phyloP scores from a whole-genome alignment of 2,329 filamentous ascomycete genomes.

The Penicillium rolfsii region DNA sequence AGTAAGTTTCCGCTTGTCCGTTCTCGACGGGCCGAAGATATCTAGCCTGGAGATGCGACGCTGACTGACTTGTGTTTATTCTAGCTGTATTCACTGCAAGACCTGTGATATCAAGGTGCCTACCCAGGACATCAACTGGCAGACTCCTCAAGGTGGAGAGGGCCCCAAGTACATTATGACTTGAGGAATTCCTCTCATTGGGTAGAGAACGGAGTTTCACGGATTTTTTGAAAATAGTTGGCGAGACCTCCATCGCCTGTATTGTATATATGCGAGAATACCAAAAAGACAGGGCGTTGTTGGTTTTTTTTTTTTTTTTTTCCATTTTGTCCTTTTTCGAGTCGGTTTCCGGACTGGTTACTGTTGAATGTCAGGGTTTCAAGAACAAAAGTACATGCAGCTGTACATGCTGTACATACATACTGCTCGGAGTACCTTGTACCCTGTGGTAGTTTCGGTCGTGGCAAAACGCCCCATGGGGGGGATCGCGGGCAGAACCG shows the following conservation, averaged over 20 bases:
- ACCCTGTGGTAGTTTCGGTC: neutral
- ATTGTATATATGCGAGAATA: conserved; percentile 21
- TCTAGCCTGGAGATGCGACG: neutral
- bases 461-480: conserved; percentile 14
- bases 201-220: conserved; percentile 1
- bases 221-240: neutral
- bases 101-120: conserved; percentile 99
- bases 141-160: conserved; percentile 89
- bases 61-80: neutral
- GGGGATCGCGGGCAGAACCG: conserved; percentile 27
- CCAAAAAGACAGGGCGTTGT: conserved; percentile 16
- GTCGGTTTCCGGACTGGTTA: neutral
- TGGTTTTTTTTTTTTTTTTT: neutral
- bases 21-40: neutral
- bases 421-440: too few species aligned
- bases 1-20: conserved; percentile 64
- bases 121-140: conserved; percentile 95
- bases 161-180: conserved; percentile 69
- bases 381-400: conserved; percentile 11
- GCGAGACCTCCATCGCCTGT: conserved; percentile 9
- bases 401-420: neutral
- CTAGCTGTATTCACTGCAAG: conserved; percentile 97
- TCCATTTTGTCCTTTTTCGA: neutral
- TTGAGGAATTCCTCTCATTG: conserved; percentile 27
- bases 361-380: neutral